Evolutionary conservation across 2,329 filamentous ascomycete species (phyloP).

Genomic region (Sporothrix brasiliensis): DNA sequence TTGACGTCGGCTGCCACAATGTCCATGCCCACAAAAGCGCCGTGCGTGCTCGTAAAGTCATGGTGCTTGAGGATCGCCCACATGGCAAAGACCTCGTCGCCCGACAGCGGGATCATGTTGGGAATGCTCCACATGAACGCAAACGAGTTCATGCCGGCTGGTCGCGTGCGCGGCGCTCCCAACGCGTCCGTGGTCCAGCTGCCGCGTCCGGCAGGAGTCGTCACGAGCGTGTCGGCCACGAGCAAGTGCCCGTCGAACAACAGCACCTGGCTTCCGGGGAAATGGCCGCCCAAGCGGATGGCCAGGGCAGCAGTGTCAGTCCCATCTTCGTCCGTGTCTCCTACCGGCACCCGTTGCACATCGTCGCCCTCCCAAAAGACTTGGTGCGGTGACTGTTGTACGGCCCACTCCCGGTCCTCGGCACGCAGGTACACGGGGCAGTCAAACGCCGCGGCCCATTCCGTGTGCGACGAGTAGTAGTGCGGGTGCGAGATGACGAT

Average conservation of each 20-base stretch:
- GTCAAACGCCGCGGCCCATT: constrained; percentile 70
- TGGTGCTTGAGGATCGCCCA: constrained; percentile 67
- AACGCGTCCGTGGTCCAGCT: constrained; percentile 52
- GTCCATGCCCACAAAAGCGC: constrained; percentile 66
- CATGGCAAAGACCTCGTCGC: constrained; percentile 66
- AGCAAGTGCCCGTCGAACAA: constrained; percentile 66
- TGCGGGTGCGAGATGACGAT: constrained; percentile 82
- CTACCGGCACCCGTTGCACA: constrained; percentile 47
- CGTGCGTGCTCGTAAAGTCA: constrained; percentile 68
- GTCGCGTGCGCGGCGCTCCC: constrained; percentile 45
- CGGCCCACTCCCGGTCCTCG: constrained; percentile 69
- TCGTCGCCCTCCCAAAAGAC: constrained; percentile 51
- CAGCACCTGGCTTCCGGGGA: constrained; percentile 71
- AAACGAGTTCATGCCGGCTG: constrained; percentile 56
- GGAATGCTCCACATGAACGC: constrained; percentile 78
- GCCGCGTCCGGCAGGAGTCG: constrained; percentile 62
- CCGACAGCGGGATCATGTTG: constrained; percentile 71
- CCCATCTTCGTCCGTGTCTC: constrained; percentile 44
- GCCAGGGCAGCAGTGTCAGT: constrained; percentile 38
- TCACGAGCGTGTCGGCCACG: constrained; percentile 76
- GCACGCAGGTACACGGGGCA: constrained; percentile 70
- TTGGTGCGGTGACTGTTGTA: constrained; percentile 48
- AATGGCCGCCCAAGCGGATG: constrained; percentile 77
- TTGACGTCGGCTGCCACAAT: constrained; percentile 62
- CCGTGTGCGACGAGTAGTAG: constrained; percentile 75